These are phyloP conservation scores for Neurospora pannonica DNA, from an alignment of 495 filamentous ascomycete genomes.

Conservation along the genomic window DNA sequence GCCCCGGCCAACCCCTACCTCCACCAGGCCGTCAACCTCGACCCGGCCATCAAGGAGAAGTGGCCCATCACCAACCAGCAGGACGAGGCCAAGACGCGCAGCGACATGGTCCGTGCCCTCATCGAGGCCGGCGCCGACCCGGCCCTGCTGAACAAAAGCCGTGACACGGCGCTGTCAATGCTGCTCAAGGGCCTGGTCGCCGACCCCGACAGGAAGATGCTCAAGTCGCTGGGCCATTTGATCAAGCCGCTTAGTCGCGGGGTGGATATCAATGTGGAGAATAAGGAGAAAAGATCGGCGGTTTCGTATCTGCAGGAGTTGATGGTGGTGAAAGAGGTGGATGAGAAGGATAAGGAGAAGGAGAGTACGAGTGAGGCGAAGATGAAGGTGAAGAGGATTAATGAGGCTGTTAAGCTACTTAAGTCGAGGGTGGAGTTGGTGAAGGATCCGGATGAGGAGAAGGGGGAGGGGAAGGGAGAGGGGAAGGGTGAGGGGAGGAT, in stretches of 20 bases:
- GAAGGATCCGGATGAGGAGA: not conserved
- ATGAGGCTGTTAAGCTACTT: not conserved
- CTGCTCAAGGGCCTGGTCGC: not conserved
- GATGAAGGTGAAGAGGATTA: not conserved
- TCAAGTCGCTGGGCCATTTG: not conserved
- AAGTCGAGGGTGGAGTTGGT: not conserved
- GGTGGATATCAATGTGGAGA: not conserved
- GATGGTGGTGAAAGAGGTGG: not conserved
- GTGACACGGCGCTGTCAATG: not conserved
- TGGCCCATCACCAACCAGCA: not conserved
- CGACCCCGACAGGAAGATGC: not conserved
- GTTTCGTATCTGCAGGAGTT: not conserved
- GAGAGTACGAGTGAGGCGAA: not conserved
- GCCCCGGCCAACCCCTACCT: not conserved
- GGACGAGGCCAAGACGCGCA: not conserved
- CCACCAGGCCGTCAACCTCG: not conserved
- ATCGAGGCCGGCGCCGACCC: slow-evolving; percentile 3
- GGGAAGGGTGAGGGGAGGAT: not conserved
- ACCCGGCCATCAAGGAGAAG: not conserved
- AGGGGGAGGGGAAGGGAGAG: not conserved
- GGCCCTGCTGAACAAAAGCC: not conserved
- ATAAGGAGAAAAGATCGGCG: not conserved
- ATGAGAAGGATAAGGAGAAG: not conserved
- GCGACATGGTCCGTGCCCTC: not conserved
- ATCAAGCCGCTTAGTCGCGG: slow-evolving; percentile 1